A percentile compares a stretch with the other conserved stretches of the same genome.
Evolutionary conservation across 1,284 basidiomycete genomes (phyloP).

Genomic region (Puccinia horiana): DNA sequence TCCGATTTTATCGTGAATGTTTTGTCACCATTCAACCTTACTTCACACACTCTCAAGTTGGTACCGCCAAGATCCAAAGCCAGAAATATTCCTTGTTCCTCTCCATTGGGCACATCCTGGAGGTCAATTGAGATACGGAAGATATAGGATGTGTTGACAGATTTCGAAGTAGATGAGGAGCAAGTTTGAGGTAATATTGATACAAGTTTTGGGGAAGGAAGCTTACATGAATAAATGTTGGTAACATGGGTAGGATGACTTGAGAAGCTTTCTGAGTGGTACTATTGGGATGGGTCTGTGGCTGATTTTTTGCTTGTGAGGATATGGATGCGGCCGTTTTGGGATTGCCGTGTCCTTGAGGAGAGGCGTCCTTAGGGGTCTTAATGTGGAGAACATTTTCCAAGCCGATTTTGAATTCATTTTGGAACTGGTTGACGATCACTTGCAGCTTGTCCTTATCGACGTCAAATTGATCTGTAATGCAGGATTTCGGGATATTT

Average conservation of each 20-base stretch:
- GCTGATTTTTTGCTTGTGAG: constrained; percentile 31
- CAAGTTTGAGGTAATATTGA: not conserved
- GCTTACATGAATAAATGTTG: constrained; percentile 52
- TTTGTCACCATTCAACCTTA: constrained; percentile 81
- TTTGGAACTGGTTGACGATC: constrained; percentile 37
- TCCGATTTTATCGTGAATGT: constrained; percentile 85
- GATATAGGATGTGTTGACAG: not conserved
- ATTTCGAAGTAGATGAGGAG: not conserved
- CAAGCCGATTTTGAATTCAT: constrained; percentile 42
- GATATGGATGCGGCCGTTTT: constrained; percentile 53
- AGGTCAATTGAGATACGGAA: not conserved
- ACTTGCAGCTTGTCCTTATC: constrained; percentile 26
- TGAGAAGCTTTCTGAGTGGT: constrained; percentile 21
- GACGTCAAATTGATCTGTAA: constrained; percentile 40
- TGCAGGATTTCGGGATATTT: not conserved
- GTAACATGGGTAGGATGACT: constrained; percentile 53
- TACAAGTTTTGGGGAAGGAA: not conserved
- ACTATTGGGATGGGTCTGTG: constrained; percentile 21
- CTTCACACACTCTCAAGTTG: constrained; percentile 93
- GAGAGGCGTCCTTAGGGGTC: not conserved
- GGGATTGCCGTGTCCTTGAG: constrained; percentile 52
- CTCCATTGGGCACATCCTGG: constrained; percentile 77
- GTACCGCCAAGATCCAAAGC: constrained; percentile 93
- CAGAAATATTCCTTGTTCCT: constrained; percentile 86
- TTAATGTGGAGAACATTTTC: constrained; percentile 20